Conservation (phyloP, 768 basidiomycete species). For the Amanita rubescens region DNA sequence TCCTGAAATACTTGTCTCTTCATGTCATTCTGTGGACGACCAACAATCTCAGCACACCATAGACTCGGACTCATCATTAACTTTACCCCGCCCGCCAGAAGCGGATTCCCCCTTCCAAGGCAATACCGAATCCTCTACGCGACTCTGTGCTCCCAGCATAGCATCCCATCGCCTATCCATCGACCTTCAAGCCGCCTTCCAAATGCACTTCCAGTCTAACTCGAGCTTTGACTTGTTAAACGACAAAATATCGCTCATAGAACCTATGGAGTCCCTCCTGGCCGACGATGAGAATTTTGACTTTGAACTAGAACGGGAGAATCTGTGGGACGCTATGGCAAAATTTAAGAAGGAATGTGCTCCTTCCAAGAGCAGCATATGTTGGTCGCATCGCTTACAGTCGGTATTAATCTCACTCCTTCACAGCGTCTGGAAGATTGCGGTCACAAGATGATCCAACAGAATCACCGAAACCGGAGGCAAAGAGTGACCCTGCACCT, state of each 20-base stretch:
- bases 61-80: background rate
- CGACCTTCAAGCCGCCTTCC: conserved; percentile 42
- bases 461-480: background rate
- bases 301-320: conserved; percentile 19
- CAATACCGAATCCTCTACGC: background rate
- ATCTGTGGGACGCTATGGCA: conserved; percentile 9
- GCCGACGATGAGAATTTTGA: conserved; percentile 35
- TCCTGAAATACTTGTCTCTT: background rate
- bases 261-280: conserved; percentile 18
- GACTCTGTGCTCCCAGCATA: conserved; percentile 8
- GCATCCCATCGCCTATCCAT: conserved; percentile 32
- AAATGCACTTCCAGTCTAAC: conserved; percentile 38
- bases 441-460: background rate
- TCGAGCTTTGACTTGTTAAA: conserved; percentile 44
- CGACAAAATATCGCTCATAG: conserved; percentile 37
- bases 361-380: background rate
- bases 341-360: background rate
- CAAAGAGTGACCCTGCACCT: background rate
- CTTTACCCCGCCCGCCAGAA: background rate
- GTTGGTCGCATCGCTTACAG: background rate
- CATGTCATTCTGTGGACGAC: background rate
- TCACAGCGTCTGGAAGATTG: background rate
- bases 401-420: background rate
- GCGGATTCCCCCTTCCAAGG: background rate
- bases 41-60: background rate